These are phyloP conservation scores for Phyllosticta citrichinensis DNA, from an alignment of 2,329 filamentous ascomycete genomes.

Conservation along the genomic window DNA sequence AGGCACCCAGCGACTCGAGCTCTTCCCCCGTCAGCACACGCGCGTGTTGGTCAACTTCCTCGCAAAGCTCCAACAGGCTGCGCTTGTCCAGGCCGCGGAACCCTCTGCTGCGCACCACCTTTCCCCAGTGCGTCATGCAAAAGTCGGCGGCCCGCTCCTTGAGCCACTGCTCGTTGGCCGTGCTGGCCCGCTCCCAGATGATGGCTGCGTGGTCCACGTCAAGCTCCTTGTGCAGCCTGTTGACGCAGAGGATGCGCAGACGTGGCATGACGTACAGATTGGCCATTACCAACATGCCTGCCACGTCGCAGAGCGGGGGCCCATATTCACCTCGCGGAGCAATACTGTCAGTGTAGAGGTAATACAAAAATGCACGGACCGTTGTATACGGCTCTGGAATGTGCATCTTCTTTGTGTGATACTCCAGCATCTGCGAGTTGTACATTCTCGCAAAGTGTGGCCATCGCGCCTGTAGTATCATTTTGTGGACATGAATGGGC, in stretches of 20 bases:
- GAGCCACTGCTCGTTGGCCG: conserved; percentile 89
- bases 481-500: conserved; percentile 88
- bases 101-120: conserved; percentile 78
- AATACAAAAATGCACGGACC: conserved; percentile 89
- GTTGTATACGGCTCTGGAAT: conserved; percentile 93
- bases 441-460: conserved; percentile 91
- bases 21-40: conserved; percentile 83
- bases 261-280: conserved; percentile 97
- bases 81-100: conserved; percentile 72
- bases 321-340: conserved; percentile 34
- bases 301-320: conserved; percentile 67
- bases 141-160: conserved; percentile 79
- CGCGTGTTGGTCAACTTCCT: conserved; percentile 90
- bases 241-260: conserved; percentile 80
- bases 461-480: conserved; percentile 92
- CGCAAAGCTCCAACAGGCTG: conserved; percentile 80
- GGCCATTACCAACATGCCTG: conserved; percentile 90
- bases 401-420: conserved; percentile 94
- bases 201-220: conserved; percentile 92
- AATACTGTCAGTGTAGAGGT: conserved; percentile 94
- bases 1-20: conserved; percentile 50
- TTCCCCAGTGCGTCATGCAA: conserved; percentile 89
- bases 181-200: conserved; percentile 87
- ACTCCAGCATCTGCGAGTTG: conserved; percentile 91
- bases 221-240: conserved; percentile 78